Base-by-base conservation (phyloP, 2,329 filamentous ascomycete genomes). In the Penicillium nordicum region DNA sequence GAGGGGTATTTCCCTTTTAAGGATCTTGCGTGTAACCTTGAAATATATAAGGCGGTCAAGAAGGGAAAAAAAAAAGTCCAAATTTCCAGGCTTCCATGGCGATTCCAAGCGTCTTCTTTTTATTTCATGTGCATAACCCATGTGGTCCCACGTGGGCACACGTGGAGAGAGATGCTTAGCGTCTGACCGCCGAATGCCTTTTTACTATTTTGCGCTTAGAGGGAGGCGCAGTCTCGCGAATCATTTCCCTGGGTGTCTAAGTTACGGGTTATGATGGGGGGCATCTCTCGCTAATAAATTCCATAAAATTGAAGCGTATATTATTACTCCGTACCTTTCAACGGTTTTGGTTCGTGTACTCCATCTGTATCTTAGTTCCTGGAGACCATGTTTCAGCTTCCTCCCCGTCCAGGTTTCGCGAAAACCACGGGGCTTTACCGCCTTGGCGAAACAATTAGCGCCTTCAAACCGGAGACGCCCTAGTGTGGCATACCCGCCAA, bases 61-160 rank as follows among this genome's bases (percentile, higher is more conserved):
- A 27, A 27, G 25, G 7, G 10, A 16, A 16, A 50, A 50, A 36
- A 40, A 41, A 34, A 41, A 18, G 41, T n/a, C 21, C 16, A n/a
- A 45, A 51, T 34, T 40, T 42, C 29, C 16, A 38, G 53, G 41
- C 59, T 68, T 67, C 65, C 54, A 68, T 53, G 50, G 50, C 57
- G 55, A 63, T 69, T 68, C 67, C 60, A 70, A 58, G 61, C 64
- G 60, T 51, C 61, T 68, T 64, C 58, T 58, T 61, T 57, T 52
- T 30, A 37, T 49, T 53, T 59, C 53, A 53, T 59, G 60, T 63
- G 66, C 67, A 63, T 62, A 51, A 59, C 53, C 65, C 66, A 70
- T 69, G 69, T 65, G 57, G 67, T 65, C 62, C 67, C 70, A 72
- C 70, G 70, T 72, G 70, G 61, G 62, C 61, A 61, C 70, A 72